Percentiles rank a stretch among this genome's conserved stretches.
Evolutionary conservation across 2,329 filamentous ascomycete species (phyloP).

Genomic region (Ceratocystis destructans): DNA sequence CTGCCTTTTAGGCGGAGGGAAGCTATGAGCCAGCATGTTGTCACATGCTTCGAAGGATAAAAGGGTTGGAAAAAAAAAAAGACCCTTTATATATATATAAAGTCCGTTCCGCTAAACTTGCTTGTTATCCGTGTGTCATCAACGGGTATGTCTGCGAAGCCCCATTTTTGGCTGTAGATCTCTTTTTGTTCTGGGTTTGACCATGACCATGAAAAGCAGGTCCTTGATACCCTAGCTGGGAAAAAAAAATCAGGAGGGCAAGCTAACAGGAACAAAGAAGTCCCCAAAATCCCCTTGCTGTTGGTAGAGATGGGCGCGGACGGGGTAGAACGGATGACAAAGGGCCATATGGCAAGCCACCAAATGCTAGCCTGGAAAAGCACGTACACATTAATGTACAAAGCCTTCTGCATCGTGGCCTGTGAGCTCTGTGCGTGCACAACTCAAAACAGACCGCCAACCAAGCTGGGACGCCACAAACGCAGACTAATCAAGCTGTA

Average conservation of each 20-base stretch:
- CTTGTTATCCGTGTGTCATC: neutral
- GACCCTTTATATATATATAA: too few species aligned
- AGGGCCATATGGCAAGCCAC: constrained; percentile 1
- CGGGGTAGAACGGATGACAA: constrained; percentile 2
- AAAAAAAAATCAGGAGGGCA: neutral
- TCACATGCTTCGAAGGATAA: too few species aligned
- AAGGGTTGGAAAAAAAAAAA: too few species aligned
- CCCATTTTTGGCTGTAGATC: neutral
- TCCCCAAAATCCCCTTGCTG: neutral
- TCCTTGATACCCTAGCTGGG: neutral
- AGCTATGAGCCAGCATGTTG: too few species aligned
- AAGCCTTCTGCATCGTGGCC: neutral
- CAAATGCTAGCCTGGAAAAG: neutral
- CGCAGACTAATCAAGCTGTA: neutral
- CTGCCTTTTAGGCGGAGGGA: neutral
- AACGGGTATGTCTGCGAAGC: neutral
- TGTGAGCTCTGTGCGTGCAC: neutral
- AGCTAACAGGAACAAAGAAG: constrained; percentile 4
- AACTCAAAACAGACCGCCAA: constrained; percentile 6
- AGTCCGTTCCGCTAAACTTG: neutral
- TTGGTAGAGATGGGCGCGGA: neutral
- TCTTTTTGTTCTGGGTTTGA: neutral
- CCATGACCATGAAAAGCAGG: neutral
- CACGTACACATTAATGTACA: neutral
- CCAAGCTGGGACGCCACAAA: neutral